These are phyloP conservation scores for Fragilaria radians DNA, from an alignment of 108 stramenopile genomes.

Conservation along the genomic window DNA sequence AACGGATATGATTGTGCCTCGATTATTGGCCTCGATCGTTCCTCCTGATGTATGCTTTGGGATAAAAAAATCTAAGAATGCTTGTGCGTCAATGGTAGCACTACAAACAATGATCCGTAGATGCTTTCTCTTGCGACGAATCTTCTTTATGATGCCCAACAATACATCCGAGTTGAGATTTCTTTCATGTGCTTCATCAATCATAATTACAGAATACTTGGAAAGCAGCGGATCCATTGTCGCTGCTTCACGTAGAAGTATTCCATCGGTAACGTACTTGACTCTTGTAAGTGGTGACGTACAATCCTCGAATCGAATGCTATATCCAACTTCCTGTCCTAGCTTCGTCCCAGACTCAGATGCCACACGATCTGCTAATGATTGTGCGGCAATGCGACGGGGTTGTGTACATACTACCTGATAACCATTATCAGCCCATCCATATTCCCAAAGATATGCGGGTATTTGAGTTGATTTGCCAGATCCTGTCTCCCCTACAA, in stretches of 20 bases:
- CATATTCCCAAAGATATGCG: constrained; percentile 84
- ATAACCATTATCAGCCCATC: constrained; percentile 67
- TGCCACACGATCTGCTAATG: constrained; percentile 76
- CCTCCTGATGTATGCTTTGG: constrained; percentile 13
- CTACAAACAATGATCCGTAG: constrained; percentile 92
- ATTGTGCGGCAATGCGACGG: constrained; percentile 82
- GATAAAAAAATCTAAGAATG: constrained; percentile 89
- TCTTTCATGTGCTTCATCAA: constrained; percentile 97
- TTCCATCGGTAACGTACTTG: constrained; percentile 86
- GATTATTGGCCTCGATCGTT: constrained; percentile 14
- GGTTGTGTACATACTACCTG: constrained; percentile 90
- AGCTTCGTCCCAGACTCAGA: constrained; percentile 45
- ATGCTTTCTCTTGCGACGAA: constrained; percentile 62
- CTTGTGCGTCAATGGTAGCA: constrained; percentile 93
- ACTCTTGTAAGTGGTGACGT: constrained; percentile 56
- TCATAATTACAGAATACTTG: constrained; percentile 89
- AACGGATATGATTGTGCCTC: constrained; percentile 76
- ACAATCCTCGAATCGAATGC: constrained; percentile 71
- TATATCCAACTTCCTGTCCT: constrained; percentile 60
- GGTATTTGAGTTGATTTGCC: constrained; percentile 97
- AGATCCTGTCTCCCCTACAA: constrained; percentile 94
- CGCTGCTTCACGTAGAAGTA: constrained; percentile 84
- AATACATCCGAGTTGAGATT: constrained; percentile 86
- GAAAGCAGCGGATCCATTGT: constrained; percentile 85
- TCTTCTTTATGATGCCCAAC: constrained; percentile 84